Conservation (phyloP, 257 asterid species). For the Paraleonurus japonicus region DNA sequence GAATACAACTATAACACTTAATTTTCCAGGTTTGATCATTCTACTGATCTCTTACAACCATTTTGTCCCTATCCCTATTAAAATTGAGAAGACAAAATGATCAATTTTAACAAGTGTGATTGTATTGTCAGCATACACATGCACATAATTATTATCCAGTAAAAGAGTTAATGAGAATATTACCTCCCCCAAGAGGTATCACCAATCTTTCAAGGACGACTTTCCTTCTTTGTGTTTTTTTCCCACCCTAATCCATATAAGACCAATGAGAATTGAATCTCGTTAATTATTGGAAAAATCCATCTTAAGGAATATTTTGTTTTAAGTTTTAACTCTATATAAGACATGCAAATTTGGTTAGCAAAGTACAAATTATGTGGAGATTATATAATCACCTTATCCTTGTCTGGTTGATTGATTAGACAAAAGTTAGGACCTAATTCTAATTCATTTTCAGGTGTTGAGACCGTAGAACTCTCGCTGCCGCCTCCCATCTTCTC, state of each 20-base stretch:
- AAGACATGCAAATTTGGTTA: not conserved
- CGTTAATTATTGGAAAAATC: not conserved
- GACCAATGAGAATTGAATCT: not conserved
- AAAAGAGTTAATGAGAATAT: not conserved
- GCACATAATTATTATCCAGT: not conserved
- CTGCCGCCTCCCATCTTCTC: not conserved
- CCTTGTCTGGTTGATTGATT: constrained; percentile 5
- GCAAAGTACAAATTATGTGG: not conserved
- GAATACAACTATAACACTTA: too few relatives aligned
- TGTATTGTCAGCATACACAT: not conserved
- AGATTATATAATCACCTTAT: constrained; percentile 11
- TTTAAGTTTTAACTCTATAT: not conserved
- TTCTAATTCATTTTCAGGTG: not conserved
- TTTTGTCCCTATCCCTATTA: too few relatives aligned
- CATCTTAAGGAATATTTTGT: not conserved
- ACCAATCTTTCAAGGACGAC: constrained; percentile 27
- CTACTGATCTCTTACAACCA: too few relatives aligned
- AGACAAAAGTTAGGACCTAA: constrained; percentile 6
- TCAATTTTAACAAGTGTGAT: too few relatives aligned
- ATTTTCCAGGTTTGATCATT: too few relatives aligned
- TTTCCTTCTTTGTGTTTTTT: constrained; percentile 16
- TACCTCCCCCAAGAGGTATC: constrained; percentile 25
- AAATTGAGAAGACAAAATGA: too few relatives aligned
- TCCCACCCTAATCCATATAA: constrained; percentile 16
- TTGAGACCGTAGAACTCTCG: not conserved